Conservation (phyloP, 2,329 filamentous ascomycete genomes). For the Trichoderma cornu-damae region DNA sequence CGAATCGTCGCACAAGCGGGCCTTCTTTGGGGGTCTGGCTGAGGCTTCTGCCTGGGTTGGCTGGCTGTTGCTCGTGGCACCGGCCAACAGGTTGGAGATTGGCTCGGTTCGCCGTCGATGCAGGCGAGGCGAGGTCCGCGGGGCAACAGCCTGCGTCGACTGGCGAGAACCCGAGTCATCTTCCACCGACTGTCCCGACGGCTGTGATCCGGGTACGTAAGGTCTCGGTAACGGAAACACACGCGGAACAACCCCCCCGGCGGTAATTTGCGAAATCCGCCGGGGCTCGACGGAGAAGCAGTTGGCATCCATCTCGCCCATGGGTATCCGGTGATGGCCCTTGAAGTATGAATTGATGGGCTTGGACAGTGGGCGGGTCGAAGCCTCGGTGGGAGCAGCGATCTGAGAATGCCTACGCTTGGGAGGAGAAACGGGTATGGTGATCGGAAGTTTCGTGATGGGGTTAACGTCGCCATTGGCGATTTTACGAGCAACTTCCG, state of each 20-base stretch:
- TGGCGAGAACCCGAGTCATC: not conserved
- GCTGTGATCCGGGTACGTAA: constrained; percentile 42
- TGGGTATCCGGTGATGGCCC: constrained; percentile 46
- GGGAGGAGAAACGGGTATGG: constrained; percentile 38
- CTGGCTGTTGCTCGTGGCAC: constrained; percentile 23
- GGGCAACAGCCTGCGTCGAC: constrained; percentile 20
- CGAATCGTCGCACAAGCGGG: constrained; percentile 47
- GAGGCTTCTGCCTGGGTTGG: constrained; percentile 23
- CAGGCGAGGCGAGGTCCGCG: constrained; percentile 36
- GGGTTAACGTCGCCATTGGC: constrained; percentile 81
- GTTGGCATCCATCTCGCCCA: constrained; percentile 60
- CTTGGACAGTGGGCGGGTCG: constrained; percentile 36
- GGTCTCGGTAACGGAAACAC: constrained; percentile 56
- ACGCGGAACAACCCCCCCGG: constrained; percentile 47
- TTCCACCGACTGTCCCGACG: constrained; percentile 18
- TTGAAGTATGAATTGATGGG: constrained; percentile 54
- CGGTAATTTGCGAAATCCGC: constrained; percentile 44
- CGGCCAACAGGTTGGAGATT: constrained; percentile 40
- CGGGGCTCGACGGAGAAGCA: constrained; percentile 52
- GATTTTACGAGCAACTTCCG: constrained; percentile 65
- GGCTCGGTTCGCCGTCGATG: constrained; percentile 51
- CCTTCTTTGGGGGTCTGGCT: constrained; percentile 50
- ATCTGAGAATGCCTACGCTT: constrained; percentile 40
- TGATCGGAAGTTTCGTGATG: constrained; percentile 69
- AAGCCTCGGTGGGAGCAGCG: constrained; percentile 22